A percentile compares a stretch with the other conserved stretches of the same genome.
Evolutionary conservation across 331 rosid species (phyloP).

Genomic region (Arachis monticola): DNA sequence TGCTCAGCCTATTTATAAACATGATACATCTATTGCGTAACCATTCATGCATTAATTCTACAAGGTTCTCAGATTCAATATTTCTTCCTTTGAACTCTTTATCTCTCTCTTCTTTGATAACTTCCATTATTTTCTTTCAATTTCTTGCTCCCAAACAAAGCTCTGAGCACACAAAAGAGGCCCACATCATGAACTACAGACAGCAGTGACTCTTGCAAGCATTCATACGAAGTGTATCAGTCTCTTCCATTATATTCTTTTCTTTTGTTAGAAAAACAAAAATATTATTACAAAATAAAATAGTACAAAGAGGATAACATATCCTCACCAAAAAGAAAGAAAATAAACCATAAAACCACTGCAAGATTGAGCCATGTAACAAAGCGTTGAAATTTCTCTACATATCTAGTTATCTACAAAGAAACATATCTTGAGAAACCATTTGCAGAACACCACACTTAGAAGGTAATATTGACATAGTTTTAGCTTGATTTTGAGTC

Average conservation of each 20-base stretch:
- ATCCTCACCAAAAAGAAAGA: constrained; percentile 9
- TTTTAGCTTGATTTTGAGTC: neutral
- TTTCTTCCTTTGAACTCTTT: neutral
- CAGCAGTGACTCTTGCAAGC: neutral
- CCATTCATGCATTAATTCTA: neutral
- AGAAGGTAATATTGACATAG: neutral
- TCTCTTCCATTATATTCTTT: neutral
- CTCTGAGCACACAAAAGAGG: constrained; percentile 10
- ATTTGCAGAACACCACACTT: neutral
- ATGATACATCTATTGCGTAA: neutral
- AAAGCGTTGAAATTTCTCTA: neutral
- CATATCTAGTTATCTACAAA: neutral
- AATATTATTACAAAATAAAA: neutral
- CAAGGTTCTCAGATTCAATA: neutral
- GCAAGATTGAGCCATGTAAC: neutral
- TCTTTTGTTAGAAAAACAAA: neutral
- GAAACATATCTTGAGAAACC: neutral
- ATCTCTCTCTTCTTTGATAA: neutral
- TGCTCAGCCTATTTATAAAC: neutral
- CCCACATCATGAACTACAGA: constrained; percentile 2
- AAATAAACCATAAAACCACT: neutral
- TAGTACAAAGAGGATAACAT: neutral
- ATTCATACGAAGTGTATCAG: neutral
- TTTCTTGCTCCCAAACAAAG: neutral
- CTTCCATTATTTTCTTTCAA: neutral